Conservation (phyloP, 2,329 filamentous ascomycete genomes). For the Dothideomycetes sp. region DNA sequence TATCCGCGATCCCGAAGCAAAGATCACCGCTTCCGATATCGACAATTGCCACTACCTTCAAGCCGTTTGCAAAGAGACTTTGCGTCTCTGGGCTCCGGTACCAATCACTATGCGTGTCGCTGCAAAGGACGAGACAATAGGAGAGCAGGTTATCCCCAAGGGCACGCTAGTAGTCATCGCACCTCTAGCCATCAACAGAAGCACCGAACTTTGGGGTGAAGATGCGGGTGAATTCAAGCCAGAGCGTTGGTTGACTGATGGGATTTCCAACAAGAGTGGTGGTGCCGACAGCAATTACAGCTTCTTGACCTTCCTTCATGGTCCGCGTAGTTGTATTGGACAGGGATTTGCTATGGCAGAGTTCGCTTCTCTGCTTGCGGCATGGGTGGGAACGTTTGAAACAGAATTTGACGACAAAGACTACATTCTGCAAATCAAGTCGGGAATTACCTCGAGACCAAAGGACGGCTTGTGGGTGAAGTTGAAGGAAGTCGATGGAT, state of each 20-base stretch:
- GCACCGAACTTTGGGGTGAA: constrained; percentile 61
- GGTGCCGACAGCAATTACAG: constrained; percentile 69
- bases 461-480: constrained; percentile 62
- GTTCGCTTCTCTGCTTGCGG: constrained; percentile 73
- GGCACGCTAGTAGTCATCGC: constrained; percentile 60
- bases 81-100: constrained; percentile 65
- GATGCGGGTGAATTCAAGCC: constrained; percentile 70
- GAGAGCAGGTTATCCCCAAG: constrained; percentile 56
- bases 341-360: constrained; percentile 72
- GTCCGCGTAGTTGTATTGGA: constrained; percentile 78
- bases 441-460: constrained; percentile 63
- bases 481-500: constrained; percentile 57
- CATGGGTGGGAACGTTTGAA: constrained; percentile 66
- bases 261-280: constrained; percentile 48
- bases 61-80: constrained; percentile 67
- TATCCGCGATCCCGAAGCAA: constrained; percentile 28
- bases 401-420: constrained; percentile 55
- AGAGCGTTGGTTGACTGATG: constrained; percentile 59
- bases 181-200: constrained; percentile 61
- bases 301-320: constrained; percentile 75
- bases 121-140: constrained; percentile 54
- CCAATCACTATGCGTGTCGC: constrained; percentile 61
- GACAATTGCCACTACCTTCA: constrained; percentile 71
- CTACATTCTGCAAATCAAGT: constrained; percentile 55
- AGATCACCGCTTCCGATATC: constrained; percentile 48